Evolutionary conservation across 306 rosid species (phyloP), one percentile per base, ranked within the genome.

Genomic region (Rosa persica): DNA sequence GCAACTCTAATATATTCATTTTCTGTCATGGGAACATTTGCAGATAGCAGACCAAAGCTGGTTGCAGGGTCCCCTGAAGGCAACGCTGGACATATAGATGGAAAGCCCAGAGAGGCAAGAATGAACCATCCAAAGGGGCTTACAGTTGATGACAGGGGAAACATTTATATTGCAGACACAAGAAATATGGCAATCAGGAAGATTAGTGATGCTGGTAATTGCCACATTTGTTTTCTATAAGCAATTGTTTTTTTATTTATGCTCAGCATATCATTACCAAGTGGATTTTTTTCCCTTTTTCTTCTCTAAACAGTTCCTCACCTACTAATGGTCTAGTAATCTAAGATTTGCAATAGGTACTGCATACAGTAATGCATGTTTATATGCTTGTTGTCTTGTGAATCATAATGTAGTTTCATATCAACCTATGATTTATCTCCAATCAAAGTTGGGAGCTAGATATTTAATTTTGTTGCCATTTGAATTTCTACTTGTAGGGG

Each of bases 101-200:
- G 98, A 67, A 93, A 54, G 86, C 85, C 67, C 19, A 89, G 97
- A 84, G 98, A 93, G 74, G 97, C 96, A 22, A 85, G 90, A 83
- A 82, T 93, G 98, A 90, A 90, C 84, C 98, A 86, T 30, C 98
- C 98, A 1, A 93, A 90, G 83, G 98, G 98, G 68, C 70, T 93
- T 43, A 85, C 98, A 44, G 93, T 93, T 77, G 98, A 93, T 79
- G 98, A 93, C 84, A 89, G 89, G 67, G 98, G 98, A 81, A 93
- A 93, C 75, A 90, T 93, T 58, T 93, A 93, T 80, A 80, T 93
- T 71, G 98, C 98, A 46, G 98, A 93, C 82, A 91, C 97, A 54
- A 75, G 83, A 52, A 93, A 93, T 83, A 90, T 91, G 92, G 97
- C 96, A 68, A 93, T 93, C 76, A 89, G 98, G 91, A 93, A 93